Evolutionary conservation across 108 stramenopile species (phyloP), one percentile per base, ranked within the genome.

Genomic region (Aureococcus anophagefferens): DNA sequence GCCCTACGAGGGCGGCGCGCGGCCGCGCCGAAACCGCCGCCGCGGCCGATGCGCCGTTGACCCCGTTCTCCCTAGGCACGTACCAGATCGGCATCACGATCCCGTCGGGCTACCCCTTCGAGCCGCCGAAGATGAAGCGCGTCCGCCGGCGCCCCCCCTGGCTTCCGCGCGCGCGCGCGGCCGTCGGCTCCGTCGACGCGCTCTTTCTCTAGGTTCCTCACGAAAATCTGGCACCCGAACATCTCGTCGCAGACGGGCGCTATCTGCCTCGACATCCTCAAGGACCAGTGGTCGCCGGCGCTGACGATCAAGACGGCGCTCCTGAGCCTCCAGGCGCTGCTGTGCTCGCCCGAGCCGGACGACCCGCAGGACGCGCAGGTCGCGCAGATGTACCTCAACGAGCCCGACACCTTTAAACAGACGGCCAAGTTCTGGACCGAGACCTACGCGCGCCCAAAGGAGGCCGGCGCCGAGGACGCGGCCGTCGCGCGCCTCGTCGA

Each of bases 141-240:
- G n/a, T n/a, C 28, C 35, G n/a, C n/a, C n/a, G n/a, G n/a, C n/a
- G n/a, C n/a, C n/a, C n/a, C n/a, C n/a, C n/a, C n/a, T n/a, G n/a
- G n/a, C n/a, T n/a, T n/a, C n/a, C n/a, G n/a, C n/a, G n/a, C n/a
- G n/a, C n/a, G n/a, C n/a, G n/a, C n/a, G n/a, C n/a, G n/a, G n/a
- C n/a, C n/a, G n/a, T n/a, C n/a, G n/a, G n/a, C n/a, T n/a, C n/a
- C n/a, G n/a, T n/a, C n/a, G n/a, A n/a, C n/a, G n/a, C n/a, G n/a
- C n/a, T n/a, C n/a, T n/a, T n/a, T n/a, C n/a, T n/a, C n/a, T n/a
- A n/a, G n/a, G 33, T 96, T 95, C 77, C 70, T 84, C 30, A 94
- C 94, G 64, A 93, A 95, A 74, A 90, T 98, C 51, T 98, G 94
- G 94, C 97, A 98, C 78, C 96, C 96, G 3, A 98, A 98, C 78